Evolutionary conservation across 176 grass and related monocot genomes (phyloP).

Genomic region (Avena atlantica): DNA sequence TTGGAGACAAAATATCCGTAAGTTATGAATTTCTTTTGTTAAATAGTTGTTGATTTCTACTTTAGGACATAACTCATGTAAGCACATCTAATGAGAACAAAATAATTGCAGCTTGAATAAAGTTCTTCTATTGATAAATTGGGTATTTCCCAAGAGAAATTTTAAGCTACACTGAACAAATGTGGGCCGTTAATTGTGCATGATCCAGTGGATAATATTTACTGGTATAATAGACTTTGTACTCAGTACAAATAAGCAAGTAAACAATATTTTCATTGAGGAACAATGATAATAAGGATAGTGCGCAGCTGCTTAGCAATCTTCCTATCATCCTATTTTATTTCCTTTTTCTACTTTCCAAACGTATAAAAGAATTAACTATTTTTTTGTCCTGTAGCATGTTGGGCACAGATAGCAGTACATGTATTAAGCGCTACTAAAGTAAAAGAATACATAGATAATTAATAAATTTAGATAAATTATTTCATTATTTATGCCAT

Average conservation of each 20-base stretch:
- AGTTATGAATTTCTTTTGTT: constrained; percentile 46
- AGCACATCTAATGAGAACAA: not conserved
- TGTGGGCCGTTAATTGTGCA: not conserved
- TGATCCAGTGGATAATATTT: not conserved
- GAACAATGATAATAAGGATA: not conserved
- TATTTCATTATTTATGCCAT: not conserved
- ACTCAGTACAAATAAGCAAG: not conserved
- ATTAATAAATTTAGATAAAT: not conserved
- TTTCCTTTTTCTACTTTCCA: not conserved
- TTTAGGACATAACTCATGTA: not conserved
- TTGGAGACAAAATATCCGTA: constrained; percentile 94
- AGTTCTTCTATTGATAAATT: not conserved
- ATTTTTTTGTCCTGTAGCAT: not conserved
- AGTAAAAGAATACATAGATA: not conserved
- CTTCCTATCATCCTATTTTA: not conserved
- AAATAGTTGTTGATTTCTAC: not conserved
- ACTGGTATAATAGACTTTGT: not conserved
- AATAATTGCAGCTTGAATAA: not conserved
- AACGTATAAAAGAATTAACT: not conserved
- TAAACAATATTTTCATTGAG: not conserved
- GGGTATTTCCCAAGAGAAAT: not conserved
- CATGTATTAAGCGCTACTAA: not conserved
- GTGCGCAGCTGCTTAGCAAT: not conserved
- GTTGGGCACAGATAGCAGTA: not conserved
- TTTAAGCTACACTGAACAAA: not conserved